Evolutionary conservation across 768 basidiomycete genomes (phyloP).

Genomic region (Tylopilus felleus): DNA sequence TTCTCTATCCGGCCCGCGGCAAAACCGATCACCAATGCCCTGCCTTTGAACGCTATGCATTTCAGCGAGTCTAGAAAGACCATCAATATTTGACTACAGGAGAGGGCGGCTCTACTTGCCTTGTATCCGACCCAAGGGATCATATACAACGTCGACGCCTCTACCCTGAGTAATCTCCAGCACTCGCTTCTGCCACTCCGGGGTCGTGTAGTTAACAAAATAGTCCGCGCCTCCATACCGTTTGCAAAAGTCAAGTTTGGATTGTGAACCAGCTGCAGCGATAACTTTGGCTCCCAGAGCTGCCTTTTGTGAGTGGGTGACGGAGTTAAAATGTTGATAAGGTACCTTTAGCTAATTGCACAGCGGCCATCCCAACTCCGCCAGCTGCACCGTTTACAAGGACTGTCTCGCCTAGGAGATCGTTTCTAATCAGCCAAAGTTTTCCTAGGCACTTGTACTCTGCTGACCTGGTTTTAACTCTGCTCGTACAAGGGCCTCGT

Average conservation of each 20-base stretch:
- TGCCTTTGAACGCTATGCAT: slow-evolving; percentile 93
- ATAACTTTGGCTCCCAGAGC: slow-evolving; percentile 92
- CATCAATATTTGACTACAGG: not conserved
- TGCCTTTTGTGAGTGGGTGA: slow-evolving; percentile 27
- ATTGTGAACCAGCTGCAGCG: slow-evolving; percentile 78
- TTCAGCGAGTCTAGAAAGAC: slow-evolving; percentile 72
- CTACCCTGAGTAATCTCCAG: slow-evolving; percentile 76
- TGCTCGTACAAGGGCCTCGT: slow-evolving; percentile 87
- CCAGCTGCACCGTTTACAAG: slow-evolving; percentile 95
- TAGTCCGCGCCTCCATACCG: slow-evolving; percentile 80
- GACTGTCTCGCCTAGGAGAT: slow-evolving; percentile 73
- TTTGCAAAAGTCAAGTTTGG: slow-evolving; percentile 78
- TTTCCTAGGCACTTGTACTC: not conserved
- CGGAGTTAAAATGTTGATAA: not conserved
- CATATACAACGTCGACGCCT: slow-evolving; percentile 85
- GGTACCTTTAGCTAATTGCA: slow-evolving; percentile 88
- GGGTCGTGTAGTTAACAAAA: slow-evolving; percentile 71
- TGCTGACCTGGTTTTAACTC: slow-evolving; percentile 66
- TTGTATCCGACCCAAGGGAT: slow-evolving; percentile 79
- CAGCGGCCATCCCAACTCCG: slow-evolving; percentile 88
- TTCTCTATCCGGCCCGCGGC: slow-evolving; percentile 25
- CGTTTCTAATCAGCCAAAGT: slow-evolving; percentile 6
- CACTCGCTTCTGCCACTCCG: slow-evolving; percentile 89
- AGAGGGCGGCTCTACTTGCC: slow-evolving; percentile 35
- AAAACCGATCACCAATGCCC: slow-evolving; percentile 88